Conservation (phyloP, 2,329 filamentous ascomycete genomes). For the Scedosporium aurantiacum region DNA sequence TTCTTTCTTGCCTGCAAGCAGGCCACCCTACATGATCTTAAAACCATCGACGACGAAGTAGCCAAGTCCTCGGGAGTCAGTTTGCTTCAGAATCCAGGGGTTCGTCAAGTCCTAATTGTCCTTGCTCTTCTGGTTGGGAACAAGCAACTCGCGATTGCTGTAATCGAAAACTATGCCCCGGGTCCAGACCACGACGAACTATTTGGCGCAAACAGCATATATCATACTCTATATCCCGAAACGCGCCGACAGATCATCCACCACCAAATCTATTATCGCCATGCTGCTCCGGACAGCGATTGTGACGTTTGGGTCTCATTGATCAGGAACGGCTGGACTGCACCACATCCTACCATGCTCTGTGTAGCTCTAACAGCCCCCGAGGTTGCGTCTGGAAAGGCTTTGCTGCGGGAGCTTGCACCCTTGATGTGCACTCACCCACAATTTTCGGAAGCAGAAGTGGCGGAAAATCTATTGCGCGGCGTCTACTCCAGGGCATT, state of each 20-base stretch:
- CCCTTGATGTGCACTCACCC: neutral
- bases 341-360: neutral
- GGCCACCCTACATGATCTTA: neutral
- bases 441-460: neutral
- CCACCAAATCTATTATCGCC: neutral
- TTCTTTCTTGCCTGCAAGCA: neutral
- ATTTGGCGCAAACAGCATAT: neutral
- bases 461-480: neutral
- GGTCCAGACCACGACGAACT: neutral
- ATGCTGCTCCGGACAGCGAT: neutral
- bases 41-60: neutral
- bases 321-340: neutral
- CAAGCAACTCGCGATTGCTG: neutral
- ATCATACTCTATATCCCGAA: neutral
- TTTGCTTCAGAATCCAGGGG: neutral
- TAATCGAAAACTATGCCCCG: neutral
- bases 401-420: neutral
- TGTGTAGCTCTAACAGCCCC: neutral
- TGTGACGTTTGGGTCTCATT: neutral
- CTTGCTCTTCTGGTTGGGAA: neutral
- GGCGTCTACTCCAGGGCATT: neutral
- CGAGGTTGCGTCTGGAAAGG: neutral
- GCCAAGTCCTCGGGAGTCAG: neutral
- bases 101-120: neutral
- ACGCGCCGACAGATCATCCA: neutral